Evolutionary conservation across 2,329 filamentous ascomycete species (phyloP).

Genomic region (Cryphonectria naterciae): DNA sequence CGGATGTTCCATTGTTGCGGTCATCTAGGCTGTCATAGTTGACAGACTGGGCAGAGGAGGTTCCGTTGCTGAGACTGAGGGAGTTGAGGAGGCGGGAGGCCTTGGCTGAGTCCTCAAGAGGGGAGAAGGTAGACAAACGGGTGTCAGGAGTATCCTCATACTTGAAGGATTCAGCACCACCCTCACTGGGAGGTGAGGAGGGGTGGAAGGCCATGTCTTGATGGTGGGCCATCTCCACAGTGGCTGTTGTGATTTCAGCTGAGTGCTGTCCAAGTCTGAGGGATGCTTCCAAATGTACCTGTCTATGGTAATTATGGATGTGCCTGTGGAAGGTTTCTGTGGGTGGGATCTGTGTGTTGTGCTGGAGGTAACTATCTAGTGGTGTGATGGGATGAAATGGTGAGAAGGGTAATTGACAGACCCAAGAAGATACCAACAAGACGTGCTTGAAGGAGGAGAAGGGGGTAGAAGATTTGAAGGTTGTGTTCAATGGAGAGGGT

Average conservation of each 20-base stretch:
- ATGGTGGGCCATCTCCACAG: constrained; percentile 37
- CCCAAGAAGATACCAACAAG: constrained; percentile 2
- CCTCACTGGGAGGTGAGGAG: constrained; percentile 57
- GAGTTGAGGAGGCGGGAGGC: constrained; percentile 44
- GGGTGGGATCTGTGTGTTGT: neutral
- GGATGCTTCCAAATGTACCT: neutral
- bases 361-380: neutral
- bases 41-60: constrained; percentile 34
- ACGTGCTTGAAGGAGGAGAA: neutral
- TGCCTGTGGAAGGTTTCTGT: neutral
- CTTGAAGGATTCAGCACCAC: constrained; percentile 59
- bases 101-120: constrained; percentile 56
- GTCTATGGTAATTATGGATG: neutral
- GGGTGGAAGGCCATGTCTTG: constrained; percentile 48
- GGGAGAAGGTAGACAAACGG: constrained; percentile 65
- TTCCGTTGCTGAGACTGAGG: constrained; percentile 38
- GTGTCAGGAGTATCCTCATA: constrained; percentile 65
- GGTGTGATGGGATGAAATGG: neutral
- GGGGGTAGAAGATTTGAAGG: neutral
- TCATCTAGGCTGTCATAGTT: constrained; percentile 29
- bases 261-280: constrained; percentile 1
- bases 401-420: neutral
- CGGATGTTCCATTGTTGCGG: neutral
- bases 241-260: constrained; percentile 1
- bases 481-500: too few species aligned